Conservation (phyloP, 202 grass and related monocot genomes). For the Hordeum pubiflorum region DNA sequence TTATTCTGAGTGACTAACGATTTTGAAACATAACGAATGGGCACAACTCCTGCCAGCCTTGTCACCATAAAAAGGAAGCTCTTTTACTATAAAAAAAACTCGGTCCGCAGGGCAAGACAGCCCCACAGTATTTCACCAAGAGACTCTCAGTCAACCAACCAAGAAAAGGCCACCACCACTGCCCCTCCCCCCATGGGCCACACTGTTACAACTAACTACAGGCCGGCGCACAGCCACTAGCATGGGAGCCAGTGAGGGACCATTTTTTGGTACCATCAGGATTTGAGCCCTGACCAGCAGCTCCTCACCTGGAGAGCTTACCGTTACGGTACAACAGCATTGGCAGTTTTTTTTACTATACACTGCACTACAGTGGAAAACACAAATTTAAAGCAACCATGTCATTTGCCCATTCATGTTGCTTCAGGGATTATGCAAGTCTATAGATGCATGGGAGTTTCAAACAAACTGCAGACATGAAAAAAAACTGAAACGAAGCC, state of each 20-base stretch:
- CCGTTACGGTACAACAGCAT: not conserved
- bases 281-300: not conserved
- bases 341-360: not conserved
- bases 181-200: not conserved
- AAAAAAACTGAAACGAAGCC: not conserved
- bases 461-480: not conserved
- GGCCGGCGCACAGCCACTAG: not conserved
- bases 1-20: not conserved
- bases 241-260: too few relatives aligned
- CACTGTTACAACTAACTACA: too few relatives aligned
- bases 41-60: not conserved
- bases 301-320: not conserved
- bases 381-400: not conserved
- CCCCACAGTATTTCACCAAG: not conserved
- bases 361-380: not conserved
- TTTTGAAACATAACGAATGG: not conserved
- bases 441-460: not conserved
- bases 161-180: not conserved
- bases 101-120: accelerated
- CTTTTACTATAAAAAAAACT: not conserved
- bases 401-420: not conserved
- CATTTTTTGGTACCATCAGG: not conserved
- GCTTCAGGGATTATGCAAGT: not conserved
- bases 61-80: not conserved
- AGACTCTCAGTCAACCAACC: not conserved